Percentiles rank a stretch among this genome's conserved stretches.
Evolutionary conservation across 2,329 filamentous ascomycete genomes (phyloP).

Genomic region (Neurospora sp.): DNA sequence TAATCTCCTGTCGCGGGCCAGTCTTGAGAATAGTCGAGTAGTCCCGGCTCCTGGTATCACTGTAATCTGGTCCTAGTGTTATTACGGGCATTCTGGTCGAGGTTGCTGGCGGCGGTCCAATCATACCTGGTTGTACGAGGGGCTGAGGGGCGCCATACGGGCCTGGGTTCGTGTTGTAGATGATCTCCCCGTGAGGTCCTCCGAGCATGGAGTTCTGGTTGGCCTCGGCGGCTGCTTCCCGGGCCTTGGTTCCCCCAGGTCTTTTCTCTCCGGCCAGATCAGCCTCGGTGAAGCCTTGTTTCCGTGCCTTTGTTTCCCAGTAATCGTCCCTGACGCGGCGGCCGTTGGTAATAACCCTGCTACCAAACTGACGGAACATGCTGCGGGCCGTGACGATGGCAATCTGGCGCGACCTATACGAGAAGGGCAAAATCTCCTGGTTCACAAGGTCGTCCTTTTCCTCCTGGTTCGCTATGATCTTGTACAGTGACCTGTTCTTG

Average conservation of each 20-base stretch:
- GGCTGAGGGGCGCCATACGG: slow-evolving; percentile 59
- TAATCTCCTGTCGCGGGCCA: slow-evolving; percentile 80
- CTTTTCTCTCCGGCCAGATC: slow-evolving; percentile 94
- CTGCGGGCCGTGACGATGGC: slow-evolving; percentile 95
- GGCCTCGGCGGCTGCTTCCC: slow-evolving; percentile 70
- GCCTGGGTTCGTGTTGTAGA: slow-evolving; percentile 67
- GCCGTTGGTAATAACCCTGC: slow-evolving; percentile 82
- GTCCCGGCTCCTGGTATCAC: slow-evolving; percentile 67
- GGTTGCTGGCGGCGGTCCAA: slow-evolving; percentile 52
- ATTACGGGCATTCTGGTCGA: slow-evolving; percentile 74
- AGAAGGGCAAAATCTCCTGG: slow-evolving; percentile 93
- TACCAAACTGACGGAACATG: slow-evolving; percentile 98
- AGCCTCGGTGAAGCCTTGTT: slow-evolving; percentile 96
- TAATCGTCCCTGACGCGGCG: slow-evolving; percentile 93
- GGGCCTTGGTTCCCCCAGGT: slow-evolving; percentile 79
- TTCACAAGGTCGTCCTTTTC: slow-evolving; percentile 95
- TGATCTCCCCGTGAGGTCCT: slow-evolving; percentile 72
- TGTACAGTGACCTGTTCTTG: slow-evolving; percentile 92
- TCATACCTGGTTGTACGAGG: slow-evolving; percentile 63
- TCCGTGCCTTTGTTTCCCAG: slow-evolving; percentile 94
- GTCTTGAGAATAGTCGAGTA: slow-evolving; percentile 70
- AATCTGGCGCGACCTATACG: slow-evolving; percentile 95
- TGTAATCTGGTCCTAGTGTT: slow-evolving; percentile 68
- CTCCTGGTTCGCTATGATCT: slow-evolving; percentile 91
- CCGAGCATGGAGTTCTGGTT: slow-evolving; percentile 49